Conservation (phyloP, 164 flowering plant species). For the Liquidambar formosana region DNA sequence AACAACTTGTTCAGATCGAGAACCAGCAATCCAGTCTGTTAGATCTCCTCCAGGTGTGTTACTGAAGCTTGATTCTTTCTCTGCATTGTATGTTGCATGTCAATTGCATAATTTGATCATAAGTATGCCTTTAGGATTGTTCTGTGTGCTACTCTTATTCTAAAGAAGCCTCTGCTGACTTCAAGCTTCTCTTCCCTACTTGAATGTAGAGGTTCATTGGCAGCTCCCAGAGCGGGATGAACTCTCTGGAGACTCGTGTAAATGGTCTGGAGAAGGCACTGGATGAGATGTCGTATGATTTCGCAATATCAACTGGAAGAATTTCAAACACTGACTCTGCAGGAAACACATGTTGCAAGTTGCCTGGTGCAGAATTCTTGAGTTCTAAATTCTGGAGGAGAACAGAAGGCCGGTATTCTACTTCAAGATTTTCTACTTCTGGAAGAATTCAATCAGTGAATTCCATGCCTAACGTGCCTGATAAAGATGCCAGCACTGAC, state of each 20-base stretch:
- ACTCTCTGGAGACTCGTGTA: constrained; percentile 82
- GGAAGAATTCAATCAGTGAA: constrained; percentile 11
- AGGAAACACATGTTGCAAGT: constrained; percentile 69
- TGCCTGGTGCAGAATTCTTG: constrained; percentile 87
- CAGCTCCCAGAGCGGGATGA: constrained; percentile 83
- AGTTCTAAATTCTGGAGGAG: constrained; percentile 90
- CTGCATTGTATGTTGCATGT: background rate
- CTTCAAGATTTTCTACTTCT: constrained; percentile 44
- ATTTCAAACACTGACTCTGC: constrained; percentile 37
- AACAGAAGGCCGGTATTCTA: constrained; percentile 50
- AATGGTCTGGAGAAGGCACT: constrained; percentile 83
- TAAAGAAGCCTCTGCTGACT: background rate
- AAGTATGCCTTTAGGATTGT: background rate
- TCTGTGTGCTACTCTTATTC: background rate
- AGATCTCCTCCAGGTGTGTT: constrained; percentile 78
- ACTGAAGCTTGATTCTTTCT: constrained; percentile 1
- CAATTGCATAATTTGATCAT: constrained; percentile 3
- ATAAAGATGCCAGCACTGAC: constrained; percentile 31
- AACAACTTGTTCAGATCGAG: constrained; percentile 88
- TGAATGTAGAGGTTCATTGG: constrained; percentile 73
- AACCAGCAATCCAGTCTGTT: constrained; percentile 79
- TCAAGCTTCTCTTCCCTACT: constrained; percentile 5
- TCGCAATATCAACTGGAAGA: constrained; percentile 73
- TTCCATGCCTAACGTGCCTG: constrained; percentile 21
- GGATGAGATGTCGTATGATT: constrained; percentile 79